A percentile compares a stretch with the other conserved stretches of the same genome.
Conservation (phyloP, 305 asterid genomes). For the Andrographis paniculata region DNA sequence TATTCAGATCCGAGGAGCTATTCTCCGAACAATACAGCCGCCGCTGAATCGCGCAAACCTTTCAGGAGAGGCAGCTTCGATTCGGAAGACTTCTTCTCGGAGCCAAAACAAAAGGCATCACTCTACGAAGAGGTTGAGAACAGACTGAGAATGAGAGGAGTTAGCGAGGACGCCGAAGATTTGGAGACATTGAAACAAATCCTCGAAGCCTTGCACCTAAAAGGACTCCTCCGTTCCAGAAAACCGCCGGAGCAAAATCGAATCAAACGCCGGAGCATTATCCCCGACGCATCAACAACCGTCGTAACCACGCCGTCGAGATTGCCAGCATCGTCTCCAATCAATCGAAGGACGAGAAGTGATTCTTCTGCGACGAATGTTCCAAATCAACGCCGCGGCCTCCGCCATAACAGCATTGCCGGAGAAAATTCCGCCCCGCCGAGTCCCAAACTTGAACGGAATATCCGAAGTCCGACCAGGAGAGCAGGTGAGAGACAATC, state of each 20-base stretch:
- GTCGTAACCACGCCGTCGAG: slow-evolving; percentile 47
- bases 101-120: slow-evolving; percentile 46
- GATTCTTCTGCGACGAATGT: slow-evolving; percentile 27
- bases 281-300: slow-evolving; percentile 59
- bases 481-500: slow-evolving; percentile 33
- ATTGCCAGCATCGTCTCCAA: no score
- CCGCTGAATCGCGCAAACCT: no score
- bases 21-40: neutral
- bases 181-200: slow-evolving; percentile 81
- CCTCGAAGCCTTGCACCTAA: slow-evolving; percentile 88
- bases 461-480: slow-evolving; percentile 34
- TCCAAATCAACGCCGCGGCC: slow-evolving; percentile 27
- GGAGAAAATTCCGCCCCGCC: slow-evolving; percentile 38
- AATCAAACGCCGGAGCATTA: slow-evolving; percentile 36
- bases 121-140: slow-evolving; percentile 57
- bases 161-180: slow-evolving; percentile 70
- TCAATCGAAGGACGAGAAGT: slow-evolving; percentile 26
- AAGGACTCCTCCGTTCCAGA: slow-evolving; percentile 70
- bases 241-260: slow-evolving; percentile 32
- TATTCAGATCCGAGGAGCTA: no score
- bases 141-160: slow-evolving; percentile 56
- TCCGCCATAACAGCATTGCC: slow-evolving; percentile 28
- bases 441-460: slow-evolving; percentile 55
- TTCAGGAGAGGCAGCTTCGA: no score
- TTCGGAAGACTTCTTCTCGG: slow-evolving; percentile 15